phyloP scores from a whole-genome alignment of 106 monocot species.

The Hemerocallis citrina region DNA sequence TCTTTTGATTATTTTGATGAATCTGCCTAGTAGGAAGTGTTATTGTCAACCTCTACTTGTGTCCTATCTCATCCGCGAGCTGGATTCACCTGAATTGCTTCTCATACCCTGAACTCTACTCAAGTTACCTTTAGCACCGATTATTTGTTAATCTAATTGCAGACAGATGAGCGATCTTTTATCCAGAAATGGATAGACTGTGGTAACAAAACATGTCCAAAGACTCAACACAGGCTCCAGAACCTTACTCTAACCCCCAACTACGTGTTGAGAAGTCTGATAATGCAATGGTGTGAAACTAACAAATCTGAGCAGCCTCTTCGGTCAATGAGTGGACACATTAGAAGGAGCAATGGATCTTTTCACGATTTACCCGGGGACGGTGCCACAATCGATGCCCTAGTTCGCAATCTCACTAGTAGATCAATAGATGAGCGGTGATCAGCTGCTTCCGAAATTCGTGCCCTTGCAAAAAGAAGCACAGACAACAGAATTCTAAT shows the following conservation, averaged over 20 bases:
- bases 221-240: slow-evolving; percentile 67
- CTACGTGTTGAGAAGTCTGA: slow-evolving; percentile 58
- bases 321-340: slow-evolving; percentile 14
- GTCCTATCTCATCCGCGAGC: too few species aligned
- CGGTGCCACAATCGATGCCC: slow-evolving; percentile 18
- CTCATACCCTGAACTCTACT: too few species aligned
- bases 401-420: slow-evolving; percentile 40
- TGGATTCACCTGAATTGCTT: too few species aligned
- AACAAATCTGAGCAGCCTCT: slow-evolving; percentile 39
- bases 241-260: slow-evolving; percentile 65
- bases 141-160: neutral
- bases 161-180: slow-evolving; percentile 63
- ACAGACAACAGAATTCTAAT: slow-evolving; percentile 67
- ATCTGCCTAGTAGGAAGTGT: too few species aligned
- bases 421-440: slow-evolving; percentile 29
- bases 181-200: slow-evolving; percentile 73
- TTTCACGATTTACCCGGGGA: slow-evolving; percentile 25
- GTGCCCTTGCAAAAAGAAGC: slow-evolving; percentile 69
- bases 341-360: slow-evolving; percentile 29
- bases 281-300: slow-evolving; percentile 65
- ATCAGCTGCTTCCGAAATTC: slow-evolving; percentile 69
- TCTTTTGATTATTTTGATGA: too few species aligned
- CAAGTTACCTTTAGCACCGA: too few species aligned
- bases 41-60: too few species aligned
- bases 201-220: slow-evolving; percentile 58